phyloP scores from a whole-genome alignment of 257 asterid genomes.

The Lithospermum erythrorhizon region DNA sequence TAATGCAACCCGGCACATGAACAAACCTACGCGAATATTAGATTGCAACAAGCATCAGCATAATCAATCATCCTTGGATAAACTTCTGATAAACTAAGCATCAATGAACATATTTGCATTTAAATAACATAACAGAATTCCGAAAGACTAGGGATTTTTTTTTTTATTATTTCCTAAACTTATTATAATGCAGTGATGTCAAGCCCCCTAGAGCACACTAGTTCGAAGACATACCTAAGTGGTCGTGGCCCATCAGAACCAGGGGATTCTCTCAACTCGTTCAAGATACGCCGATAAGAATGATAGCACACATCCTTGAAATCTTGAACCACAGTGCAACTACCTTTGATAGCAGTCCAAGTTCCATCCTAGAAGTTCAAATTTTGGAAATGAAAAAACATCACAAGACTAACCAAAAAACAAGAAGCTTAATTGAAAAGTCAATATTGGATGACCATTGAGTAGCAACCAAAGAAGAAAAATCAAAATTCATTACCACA shows the following conservation, averaged over 20 bases:
- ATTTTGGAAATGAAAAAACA: not conserved
- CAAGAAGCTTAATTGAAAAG: slow-evolving; percentile 1
- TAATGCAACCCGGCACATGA: slow-evolving; percentile 75
- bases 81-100: not conserved
- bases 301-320: slow-evolving; percentile 79
- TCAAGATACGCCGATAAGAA: slow-evolving; percentile 56
- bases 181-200: not conserved
- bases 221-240: slow-evolving; percentile 41
- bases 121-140: not conserved
- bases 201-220: not conserved
- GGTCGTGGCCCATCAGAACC: slow-evolving; percentile 42
- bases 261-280: slow-evolving; percentile 55
- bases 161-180: not conserved
- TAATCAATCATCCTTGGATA: not conserved
- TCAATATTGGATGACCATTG: not conserved
- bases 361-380: slow-evolving; percentile 67
- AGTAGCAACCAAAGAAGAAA: not conserved
- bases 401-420: not conserved
- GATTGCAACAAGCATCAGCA: not conserved
- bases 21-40: slow-evolving; percentile 43
- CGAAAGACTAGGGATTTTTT: no score
- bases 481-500: slow-evolving; percentile 35
- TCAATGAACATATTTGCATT: not conserved
- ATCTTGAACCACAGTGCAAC: slow-evolving; percentile 84
- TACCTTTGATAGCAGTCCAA: slow-evolving; percentile 71